Evolutionary conservation across 139 green algal genomes (phyloP).

Genomic region (Eudorina sp.): DNA sequence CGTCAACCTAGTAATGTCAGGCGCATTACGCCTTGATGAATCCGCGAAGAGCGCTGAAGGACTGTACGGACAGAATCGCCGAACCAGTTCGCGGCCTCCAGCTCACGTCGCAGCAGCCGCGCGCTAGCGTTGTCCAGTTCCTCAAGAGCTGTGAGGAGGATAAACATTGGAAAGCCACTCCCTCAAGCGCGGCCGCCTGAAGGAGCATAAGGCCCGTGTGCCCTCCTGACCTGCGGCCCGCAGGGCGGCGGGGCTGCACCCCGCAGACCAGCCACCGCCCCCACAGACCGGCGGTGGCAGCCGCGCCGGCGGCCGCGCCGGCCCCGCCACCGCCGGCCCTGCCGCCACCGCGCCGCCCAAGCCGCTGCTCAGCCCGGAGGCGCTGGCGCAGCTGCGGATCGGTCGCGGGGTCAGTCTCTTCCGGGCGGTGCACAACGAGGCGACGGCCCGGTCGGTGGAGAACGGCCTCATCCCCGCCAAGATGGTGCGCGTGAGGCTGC

Average conservation of each 20-base stretch:
- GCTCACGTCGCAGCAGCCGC: too few species aligned
- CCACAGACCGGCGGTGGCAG: background rate
- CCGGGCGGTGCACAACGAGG: constrained; percentile 4
- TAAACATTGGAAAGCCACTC: too few species aligned
- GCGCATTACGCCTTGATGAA: too few species aligned
- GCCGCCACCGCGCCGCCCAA: background rate
- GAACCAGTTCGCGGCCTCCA: too few species aligned
- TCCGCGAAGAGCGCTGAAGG: too few species aligned
- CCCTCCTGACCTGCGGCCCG: background rate
- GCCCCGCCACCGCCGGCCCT: background rate
- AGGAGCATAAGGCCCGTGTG: background rate
- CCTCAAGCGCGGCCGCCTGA: too few species aligned
- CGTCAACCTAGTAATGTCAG: too few species aligned
- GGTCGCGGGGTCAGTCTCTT: constrained; percentile 14
- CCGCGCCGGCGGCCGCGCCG: background rate
- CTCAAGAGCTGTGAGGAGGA: too few species aligned
- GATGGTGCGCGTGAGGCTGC: constrained; percentile 61
- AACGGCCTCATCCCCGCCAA: constrained; percentile 66
- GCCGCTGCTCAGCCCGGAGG: too few species aligned
- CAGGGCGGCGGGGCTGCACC: constrained; percentile 4
- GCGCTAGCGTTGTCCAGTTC: too few species aligned
- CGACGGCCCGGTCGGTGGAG: background rate
- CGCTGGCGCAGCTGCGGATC: background rate
- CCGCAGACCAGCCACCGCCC: background rate
- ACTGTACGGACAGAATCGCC: too few species aligned